Conservation (phyloP, 352 stramenopile genomes). For the Globisporangium takayamanum region DNA sequence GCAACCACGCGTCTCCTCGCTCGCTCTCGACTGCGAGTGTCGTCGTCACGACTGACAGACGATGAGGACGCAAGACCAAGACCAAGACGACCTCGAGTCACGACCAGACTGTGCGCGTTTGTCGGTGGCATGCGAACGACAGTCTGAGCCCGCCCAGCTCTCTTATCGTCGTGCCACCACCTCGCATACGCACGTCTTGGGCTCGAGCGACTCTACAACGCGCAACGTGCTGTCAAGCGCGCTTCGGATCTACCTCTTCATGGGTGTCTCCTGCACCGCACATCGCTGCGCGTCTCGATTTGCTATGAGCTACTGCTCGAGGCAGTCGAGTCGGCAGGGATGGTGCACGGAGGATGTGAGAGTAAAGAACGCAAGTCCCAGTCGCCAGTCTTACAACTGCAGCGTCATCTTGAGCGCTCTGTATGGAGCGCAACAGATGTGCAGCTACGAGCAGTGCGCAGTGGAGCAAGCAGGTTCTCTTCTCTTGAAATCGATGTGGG, state of each 20-base stretch:
- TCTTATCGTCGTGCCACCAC: neutral
- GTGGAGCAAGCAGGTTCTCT: conserved; percentile 26
- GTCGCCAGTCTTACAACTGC: neutral
- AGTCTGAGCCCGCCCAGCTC: neutral
- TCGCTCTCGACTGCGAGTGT: no score
- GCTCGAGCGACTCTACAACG: neutral
- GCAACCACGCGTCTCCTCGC: neutral
- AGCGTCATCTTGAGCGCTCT: neutral
- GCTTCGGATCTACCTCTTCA: conserved; percentile 20
- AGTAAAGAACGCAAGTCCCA: conserved; percentile 52
- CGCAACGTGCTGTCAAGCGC: conserved; percentile 6
- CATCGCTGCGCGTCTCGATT: neutral
- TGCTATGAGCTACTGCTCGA: neutral
- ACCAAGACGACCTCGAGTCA: no score
- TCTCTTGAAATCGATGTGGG: conserved; percentile 86
- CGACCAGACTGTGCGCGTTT: no score
- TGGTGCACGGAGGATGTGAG: conserved; percentile 73
- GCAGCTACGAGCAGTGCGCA: neutral
- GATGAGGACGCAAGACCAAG: no score
- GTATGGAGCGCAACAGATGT: no score
- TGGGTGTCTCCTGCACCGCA: conserved; percentile 44
- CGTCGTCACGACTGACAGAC: no score
- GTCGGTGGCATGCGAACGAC: neutral
- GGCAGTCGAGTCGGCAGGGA: neutral
- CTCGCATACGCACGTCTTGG: neutral